Evolutionary conservation across 306 rosid genomes (phyloP), one percentile per base, ranked within the genome.

Genomic region (Vigna nakashimae): DNA sequence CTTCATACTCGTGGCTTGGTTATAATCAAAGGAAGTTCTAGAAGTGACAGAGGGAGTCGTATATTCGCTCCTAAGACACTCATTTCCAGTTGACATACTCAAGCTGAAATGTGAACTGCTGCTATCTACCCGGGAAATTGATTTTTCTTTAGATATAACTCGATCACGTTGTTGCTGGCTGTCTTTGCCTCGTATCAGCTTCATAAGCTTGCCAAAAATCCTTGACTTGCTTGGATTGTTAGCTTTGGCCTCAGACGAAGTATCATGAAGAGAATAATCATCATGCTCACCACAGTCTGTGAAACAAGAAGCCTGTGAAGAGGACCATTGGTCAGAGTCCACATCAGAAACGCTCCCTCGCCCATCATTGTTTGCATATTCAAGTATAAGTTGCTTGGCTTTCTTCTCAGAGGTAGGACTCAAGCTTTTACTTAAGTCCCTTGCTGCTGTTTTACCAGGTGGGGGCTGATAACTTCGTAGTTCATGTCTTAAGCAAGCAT

Each of bases 401-500:
- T 86, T 92, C 84, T 84, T 85, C 90, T 89, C 97, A 12, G 99
- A 95, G n/a, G 79, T 69, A 0, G 91, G 97, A 74, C 98, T 95
- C 55, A 92, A 78, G 62, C 88, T 83, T 68, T 79, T 92, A 84
- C 99, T 89, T 2, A 95, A 87, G 85, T 95, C 98, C 78, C 93
- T 86, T 34, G 99, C 99, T 70, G 55, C 87, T 14, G 89, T 85
- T 88, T 88, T 92, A n/a, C 97, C 97, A 51, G 81, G 7, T 42
- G 88, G 79, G 0, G 94, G 90, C 81, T 85, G 94, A 83, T 73
- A 88, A 73, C 91, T 87, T 46, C 97, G 49, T 10, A 92, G 83
- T 73, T 95, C 98, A 66, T 92, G 91, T 18, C 98, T 81, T 70
- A 95, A 86, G 84, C 99, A 95, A 62, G 98, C 99, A 80, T 95